Conservation (phyloP, 2,329 filamentous ascomycete genomes). For the Colletotrichum echinochloae region DNA sequence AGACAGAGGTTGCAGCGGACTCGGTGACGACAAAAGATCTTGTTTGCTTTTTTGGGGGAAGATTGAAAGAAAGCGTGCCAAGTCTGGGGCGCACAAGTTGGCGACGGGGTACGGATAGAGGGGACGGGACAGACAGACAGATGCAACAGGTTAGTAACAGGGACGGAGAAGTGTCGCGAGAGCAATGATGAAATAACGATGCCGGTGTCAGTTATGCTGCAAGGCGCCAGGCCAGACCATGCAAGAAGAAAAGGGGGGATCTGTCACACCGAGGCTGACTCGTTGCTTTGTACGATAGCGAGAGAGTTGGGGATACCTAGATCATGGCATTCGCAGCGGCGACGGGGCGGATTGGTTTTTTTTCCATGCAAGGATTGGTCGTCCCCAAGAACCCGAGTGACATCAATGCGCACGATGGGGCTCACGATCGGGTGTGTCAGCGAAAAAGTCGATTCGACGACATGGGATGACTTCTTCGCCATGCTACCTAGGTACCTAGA, state of each 20-base stretch:
- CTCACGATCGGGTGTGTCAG: conserved; percentile 33
- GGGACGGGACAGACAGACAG: too few species aligned
- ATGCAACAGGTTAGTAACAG: conserved; percentile 24
- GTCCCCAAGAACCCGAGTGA: conserved; percentile 14
- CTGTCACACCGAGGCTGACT: conserved; percentile 37
- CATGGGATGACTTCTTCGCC: not conserved
- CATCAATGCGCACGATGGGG: conserved; percentile 37
- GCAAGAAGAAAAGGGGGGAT: conserved; percentile 4
- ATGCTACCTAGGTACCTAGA: conserved; percentile 23
- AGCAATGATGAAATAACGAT: conserved; percentile 29
- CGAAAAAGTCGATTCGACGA: conserved; percentile 38
- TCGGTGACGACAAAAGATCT: not conserved
- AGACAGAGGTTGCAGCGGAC: not conserved
- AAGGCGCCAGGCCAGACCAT: conserved; percentile 31
- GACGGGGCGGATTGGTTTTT: conserved; percentile 5
- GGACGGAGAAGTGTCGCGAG: not conserved
- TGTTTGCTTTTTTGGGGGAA: not conserved
- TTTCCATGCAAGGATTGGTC: conserved; percentile 4
- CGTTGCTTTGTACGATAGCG: conserved; percentile 26
- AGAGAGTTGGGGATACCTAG: conserved; percentile 1
- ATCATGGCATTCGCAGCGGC: conserved; percentile 16
- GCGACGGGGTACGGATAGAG: not conserved
- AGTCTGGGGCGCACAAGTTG: conserved; percentile 14
- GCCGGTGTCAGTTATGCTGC: conserved; percentile 24
- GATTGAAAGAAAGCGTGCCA: conserved; percentile 15